phyloP scores from a whole-genome alignment of 2,329 filamentous ascomycete species.

The Blastomyces silverae region DNA sequence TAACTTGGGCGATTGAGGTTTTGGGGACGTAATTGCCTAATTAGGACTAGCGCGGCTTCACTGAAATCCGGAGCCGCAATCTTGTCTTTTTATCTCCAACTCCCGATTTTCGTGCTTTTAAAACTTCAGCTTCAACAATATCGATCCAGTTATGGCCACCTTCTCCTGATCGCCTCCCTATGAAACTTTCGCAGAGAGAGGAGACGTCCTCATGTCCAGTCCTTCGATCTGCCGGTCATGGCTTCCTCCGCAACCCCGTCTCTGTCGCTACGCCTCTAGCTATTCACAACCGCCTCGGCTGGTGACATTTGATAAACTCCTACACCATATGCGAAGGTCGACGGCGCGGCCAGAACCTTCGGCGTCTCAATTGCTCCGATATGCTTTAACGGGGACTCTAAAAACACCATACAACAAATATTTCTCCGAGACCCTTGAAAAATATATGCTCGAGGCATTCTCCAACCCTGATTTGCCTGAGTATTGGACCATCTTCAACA shows the following conservation, averaged over 20 bases:
- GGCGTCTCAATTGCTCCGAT: conserved; percentile 31
- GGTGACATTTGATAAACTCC: background rate
- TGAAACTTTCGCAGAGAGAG: background rate
- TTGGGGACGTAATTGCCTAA: background rate
- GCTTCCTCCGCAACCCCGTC: background rate
- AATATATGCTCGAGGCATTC: conserved; percentile 23
- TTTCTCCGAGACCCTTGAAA: conserved; percentile 16
- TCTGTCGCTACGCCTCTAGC: background rate
- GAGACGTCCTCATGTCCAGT: background rate
- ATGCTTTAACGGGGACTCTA: conserved; percentile 27
- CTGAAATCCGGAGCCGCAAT: background rate
- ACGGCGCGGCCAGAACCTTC: conserved; percentile 20
- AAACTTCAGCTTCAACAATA: conserved; percentile 4
- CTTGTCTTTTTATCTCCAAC: background rate
- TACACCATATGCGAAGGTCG: conserved; percentile 6
- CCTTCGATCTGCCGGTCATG: conserved; percentile 9
- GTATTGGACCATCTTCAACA: conserved; percentile 5
- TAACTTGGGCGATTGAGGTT: background rate
- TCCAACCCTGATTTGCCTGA: conserved; percentile 10
- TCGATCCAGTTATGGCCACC: background rate
- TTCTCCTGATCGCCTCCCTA: background rate
- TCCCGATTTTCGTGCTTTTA: background rate
- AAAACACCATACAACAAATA: conserved; percentile 14
- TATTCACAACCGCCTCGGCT: background rate
- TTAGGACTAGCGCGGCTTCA: background rate